Evolutionary conservation across 225 moss, liverwort and hornwort genomes (phyloP).

Genomic region (Marchantia polymorpha): DNA sequence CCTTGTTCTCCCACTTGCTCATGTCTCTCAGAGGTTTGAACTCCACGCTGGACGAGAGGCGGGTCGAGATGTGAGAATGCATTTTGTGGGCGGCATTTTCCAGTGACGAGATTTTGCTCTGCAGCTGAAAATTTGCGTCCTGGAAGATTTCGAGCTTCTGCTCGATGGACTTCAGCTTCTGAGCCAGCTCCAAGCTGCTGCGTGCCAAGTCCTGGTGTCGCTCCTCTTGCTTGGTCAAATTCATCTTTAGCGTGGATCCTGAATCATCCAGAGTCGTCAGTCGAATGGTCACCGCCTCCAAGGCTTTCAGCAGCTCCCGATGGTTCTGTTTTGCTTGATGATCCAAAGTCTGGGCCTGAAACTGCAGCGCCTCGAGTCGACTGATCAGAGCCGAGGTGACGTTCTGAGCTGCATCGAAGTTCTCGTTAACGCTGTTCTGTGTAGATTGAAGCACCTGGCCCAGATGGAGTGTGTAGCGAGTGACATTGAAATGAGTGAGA

Average conservation of each 20-base stretch:
- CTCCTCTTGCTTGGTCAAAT: background rate
- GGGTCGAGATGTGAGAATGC: conserved; percentile 6
- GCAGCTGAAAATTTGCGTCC: conserved; percentile 3
- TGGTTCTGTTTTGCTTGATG: conserved; percentile 14
- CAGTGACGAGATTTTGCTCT: conserved; percentile 4
- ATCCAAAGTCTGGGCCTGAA: background rate
- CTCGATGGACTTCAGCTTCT: conserved; percentile 17
- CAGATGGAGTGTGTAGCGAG: conserved; percentile 5
- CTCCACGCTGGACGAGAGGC: conserved; percentile 11
- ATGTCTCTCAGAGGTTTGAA: conserved; percentile 39
- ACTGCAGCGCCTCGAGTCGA: conserved; percentile 19
- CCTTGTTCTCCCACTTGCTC: conserved; percentile 11
- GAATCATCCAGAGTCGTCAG: conserved; percentile 12
- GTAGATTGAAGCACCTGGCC: conserved; percentile 12
- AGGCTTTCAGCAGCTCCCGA: conserved; percentile 15
- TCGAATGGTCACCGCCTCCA: conserved; percentile 3
- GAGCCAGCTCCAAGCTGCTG: background rate
- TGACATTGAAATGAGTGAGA: conserved; percentile 15
- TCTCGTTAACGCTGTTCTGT: background rate
- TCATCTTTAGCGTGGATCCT: background rate
- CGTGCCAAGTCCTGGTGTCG: background rate
- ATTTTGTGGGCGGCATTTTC: background rate
- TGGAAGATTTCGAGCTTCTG: conserved; percentile 12
- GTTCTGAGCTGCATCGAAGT: conserved; percentile 14
- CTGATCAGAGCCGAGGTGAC: conserved; percentile 6